These are phyloP conservation scores for Cornus florida DNA, from an alignment of 148 eudicot species.

Conservation along the genomic window DNA sequence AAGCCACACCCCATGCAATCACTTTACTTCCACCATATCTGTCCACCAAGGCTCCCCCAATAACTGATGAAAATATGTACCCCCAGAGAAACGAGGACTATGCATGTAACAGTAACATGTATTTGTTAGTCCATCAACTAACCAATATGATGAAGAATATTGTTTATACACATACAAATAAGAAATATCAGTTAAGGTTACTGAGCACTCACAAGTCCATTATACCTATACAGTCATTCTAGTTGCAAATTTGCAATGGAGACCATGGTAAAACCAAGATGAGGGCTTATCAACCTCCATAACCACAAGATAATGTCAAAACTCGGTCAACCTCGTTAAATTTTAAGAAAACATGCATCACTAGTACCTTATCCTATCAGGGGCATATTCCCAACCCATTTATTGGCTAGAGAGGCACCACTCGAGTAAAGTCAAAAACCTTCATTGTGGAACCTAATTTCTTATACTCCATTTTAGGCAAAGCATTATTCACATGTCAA, in stretches of 20 bases:
- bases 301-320: too few species aligned
- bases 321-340: neutral
- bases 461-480: too few species aligned
- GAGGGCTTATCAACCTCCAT: too few species aligned
- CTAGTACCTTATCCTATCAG: neutral
- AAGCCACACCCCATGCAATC: slow-evolving; percentile 83
- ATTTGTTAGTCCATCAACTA: neutral
- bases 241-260: too few species aligned
- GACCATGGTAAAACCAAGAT: too few species aligned
- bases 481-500: too few species aligned
- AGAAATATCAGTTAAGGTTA: neutral
- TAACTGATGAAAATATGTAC: slow-evolving; percentile 78
- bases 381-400: neutral
- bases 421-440: neutral
- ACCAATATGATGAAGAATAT: neutral
- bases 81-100: slow-evolving; percentile 98
- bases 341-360: too few species aligned
- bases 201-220: too few species aligned
- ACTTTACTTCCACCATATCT: slow-evolving; percentile 84
- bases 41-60: slow-evolving; percentile 96
- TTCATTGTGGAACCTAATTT: neutral
- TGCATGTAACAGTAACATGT: slow-evolving; percentile 6
- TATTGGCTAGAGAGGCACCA: neutral
- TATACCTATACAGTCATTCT: too few species aligned
- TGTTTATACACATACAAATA: neutral